Percentiles rank a stretch among this genome's conserved stretches.
Conservation (phyloP, 2,329 filamentous ascomycete species). For the Cladosporium velox region DNA sequence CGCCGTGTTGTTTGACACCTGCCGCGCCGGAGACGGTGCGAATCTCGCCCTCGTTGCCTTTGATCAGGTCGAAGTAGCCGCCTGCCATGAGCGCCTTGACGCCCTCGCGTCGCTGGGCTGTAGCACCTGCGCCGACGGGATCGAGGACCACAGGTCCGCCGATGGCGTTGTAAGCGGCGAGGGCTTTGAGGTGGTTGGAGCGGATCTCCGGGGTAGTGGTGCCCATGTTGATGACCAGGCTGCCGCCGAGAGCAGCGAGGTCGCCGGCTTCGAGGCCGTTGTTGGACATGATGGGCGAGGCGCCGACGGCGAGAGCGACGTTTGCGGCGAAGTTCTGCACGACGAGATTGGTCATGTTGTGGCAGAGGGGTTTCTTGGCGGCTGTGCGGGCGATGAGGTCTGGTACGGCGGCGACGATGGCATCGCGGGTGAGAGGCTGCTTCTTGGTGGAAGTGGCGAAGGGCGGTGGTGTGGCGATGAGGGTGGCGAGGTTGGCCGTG, state of each 20-base stretch:
- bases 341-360: constrained; percentile 97
- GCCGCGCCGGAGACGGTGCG: constrained; percentile 65
- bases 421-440: constrained; percentile 34
- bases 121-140: constrained; percentile 88
- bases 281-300: constrained; percentile 92
- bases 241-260: constrained; percentile 73
- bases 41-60: constrained; percentile 92
- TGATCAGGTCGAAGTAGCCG: constrained; percentile 85
- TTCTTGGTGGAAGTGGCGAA: constrained; percentile 36
- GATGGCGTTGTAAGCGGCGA: constrained; percentile 77
- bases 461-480: constrained; percentile 52
- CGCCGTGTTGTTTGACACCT: constrained; percentile 68
- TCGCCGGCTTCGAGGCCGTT: constrained; percentile 80
- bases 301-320: constrained; percentile 79
- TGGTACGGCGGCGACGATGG: constrained; percentile 34
- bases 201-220: constrained; percentile 78
- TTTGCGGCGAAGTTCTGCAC: constrained; percentile 96
- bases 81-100: constrained; percentile 69
- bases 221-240: constrained; percentile 92
- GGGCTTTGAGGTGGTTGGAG: constrained; percentile 69
- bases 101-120: constrained; percentile 68
- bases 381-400: constrained; percentile 60
- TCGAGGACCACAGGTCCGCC: constrained; percentile 80
- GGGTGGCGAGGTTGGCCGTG: constrained; percentile 58
- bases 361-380: constrained; percentile 69